phyloP scores from a whole-genome alignment of 768 basidiomycete species.

The Collybia mongolica region DNA sequence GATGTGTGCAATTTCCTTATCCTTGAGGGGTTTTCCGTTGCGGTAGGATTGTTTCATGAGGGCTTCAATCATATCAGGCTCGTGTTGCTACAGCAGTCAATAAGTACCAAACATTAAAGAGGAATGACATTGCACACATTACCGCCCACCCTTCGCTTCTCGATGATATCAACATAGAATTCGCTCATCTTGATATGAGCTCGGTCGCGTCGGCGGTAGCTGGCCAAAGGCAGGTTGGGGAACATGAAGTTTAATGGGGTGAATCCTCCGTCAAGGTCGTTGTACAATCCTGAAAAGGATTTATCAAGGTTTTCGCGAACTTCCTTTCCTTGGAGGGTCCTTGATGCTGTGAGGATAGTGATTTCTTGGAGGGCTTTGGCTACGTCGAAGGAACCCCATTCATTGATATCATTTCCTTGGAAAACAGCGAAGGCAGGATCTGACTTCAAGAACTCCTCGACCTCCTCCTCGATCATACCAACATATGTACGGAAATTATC shows the following conservation, averaged over 20 bases:
- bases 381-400: slow-evolving; percentile 79
- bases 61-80: slow-evolving; percentile 91
- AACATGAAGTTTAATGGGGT: slow-evolving; percentile 96
- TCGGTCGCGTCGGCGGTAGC: slow-evolving; percentile 83
- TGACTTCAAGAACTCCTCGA: slow-evolving; percentile 64
- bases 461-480: slow-evolving; percentile 76
- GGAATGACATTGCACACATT: slow-evolving; percentile 32
- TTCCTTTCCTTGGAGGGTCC: slow-evolving; percentile 92
- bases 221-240: slow-evolving; percentile 87
- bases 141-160: slow-evolving; percentile 58
- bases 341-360: slow-evolving; percentile 91
- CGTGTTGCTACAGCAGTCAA: slow-evolving; percentile 36
- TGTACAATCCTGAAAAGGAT: slow-evolving; percentile 80
- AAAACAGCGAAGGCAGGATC: slow-evolving; percentile 63
- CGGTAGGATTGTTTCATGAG: slow-evolving; percentile 84
- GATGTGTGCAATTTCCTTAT: slow-evolving; percentile 95
- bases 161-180: slow-evolving; percentile 88
- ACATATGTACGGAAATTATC: slow-evolving; percentile 89
- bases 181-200: slow-evolving; percentile 93
- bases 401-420: slow-evolving; percentile 64
- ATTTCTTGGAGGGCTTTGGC: slow-evolving; percentile 79
- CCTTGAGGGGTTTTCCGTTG: slow-evolving; percentile 69
- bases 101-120: slow-evolving; percentile 3
- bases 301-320: slow-evolving; percentile 79
- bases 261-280: slow-evolving; percentile 93